Base-by-base conservation (phyloP, 768 basidiomycete genomes). In the Trametes gibbosa region DNA sequence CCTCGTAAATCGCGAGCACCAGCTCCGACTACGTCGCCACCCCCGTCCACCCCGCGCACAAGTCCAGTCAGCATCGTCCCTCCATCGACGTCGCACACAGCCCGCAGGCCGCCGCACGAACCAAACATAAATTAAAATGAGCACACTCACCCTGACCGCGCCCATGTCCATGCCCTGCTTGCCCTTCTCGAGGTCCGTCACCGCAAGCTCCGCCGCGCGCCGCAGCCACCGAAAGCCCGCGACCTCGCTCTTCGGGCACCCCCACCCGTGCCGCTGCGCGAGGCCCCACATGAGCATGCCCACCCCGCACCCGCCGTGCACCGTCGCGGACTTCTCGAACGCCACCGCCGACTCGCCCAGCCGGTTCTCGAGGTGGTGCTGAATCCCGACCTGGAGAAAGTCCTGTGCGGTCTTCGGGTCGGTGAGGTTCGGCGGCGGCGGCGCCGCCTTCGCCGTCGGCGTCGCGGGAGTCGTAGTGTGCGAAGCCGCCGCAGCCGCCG, bases 201-300 rank as follows among this genome's bases (percentile, higher is more conserved):
- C 85, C 5, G 92, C 92, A 49, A 76, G 74, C 72, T 95, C 91
- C 8, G 92, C 92, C 4, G 94, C 93, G 59, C 82, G 83, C 59
- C 84, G 80, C 62, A 96, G 73, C 90, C 92, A 95, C 67, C 81
- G 83, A 73, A 95, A 95, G 9, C 84, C 93, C 39, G 76, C 73
- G 70, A 80, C 83, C 71, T 94, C 91, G 65, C 92, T 84, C 79
- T 89, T 86, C 69, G 79, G 74, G 63, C 86, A 85, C 2, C 93
- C 94, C 93, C 94, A 96, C 1, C 92, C 93, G 69, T 93, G 90
- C 51, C 93, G 77, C 66, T 94, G 74, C 29, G 91, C 78, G 41
- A 96, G 75, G 0, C 93, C 94, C 82, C 89, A 95, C 90, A 96
- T 92, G 59, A 95, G 73, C 92, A 94, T 95, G 17, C 94, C 94